Conservation (phyloP, 306 rosid species). For the Ceratonia siliqua region DNA sequence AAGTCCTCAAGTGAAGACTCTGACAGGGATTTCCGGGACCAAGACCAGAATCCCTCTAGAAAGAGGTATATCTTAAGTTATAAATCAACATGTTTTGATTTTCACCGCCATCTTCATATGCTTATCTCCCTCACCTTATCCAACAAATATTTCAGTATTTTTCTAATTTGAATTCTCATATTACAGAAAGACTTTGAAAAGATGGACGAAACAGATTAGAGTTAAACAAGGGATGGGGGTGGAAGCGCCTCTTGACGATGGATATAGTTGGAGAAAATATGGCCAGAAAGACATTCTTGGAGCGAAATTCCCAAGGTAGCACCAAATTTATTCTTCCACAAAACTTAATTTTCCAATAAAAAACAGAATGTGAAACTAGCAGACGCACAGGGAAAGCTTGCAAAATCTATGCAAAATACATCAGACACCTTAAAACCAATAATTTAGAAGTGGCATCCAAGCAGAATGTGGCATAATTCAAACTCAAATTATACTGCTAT, state of each 20-base stretch:
- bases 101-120: not conserved
- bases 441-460: not conserved
- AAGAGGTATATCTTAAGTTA: conserved; percentile 41
- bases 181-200: conserved; percentile 47
- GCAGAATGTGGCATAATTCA: not conserved
- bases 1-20: conserved; percentile 66
- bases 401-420: too few species aligned
- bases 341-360: too few species aligned
- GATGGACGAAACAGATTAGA: conserved; percentile 51
- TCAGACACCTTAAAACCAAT: too few species aligned
- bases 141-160: not conserved
- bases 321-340: too few species aligned
- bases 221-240: conserved; percentile 49
- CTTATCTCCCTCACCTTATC: not conserved
- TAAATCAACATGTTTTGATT: too few species aligned
- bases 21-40: conserved; percentile 41
- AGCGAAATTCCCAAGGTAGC: conserved; percentile 64
- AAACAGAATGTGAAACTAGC: too few species aligned
- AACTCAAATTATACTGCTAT: not conserved
- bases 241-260: conserved; percentile 69
- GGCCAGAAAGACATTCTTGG: conserved; percentile 74
- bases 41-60: conserved; percentile 35
- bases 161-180: not conserved
- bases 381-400: too few species aligned
- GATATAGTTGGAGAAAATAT: conserved; percentile 71